phyloP scores from a whole-genome alignment of 768 basidiomycete species.

The Mycena vulgaris region DNA sequence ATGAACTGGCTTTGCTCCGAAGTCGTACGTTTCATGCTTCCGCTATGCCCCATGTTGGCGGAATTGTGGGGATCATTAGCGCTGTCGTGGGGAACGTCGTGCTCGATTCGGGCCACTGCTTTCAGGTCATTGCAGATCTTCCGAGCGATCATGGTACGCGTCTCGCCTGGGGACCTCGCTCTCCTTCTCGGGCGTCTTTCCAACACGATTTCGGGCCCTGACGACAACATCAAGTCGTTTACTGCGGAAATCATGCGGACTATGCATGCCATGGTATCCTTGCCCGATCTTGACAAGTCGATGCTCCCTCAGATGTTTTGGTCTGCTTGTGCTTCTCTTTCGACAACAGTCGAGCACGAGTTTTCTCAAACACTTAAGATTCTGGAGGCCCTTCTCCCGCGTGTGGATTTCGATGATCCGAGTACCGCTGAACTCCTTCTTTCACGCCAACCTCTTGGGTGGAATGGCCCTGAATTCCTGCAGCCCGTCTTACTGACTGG shows the following conservation, averaged over 20 bases:
- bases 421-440: constrained; percentile 79
- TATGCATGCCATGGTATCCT: constrained; percentile 72
- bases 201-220: constrained; percentile 84
- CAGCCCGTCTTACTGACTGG: constrained; percentile 84
- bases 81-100: constrained; percentile 88
- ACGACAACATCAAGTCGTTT: constrained; percentile 85
- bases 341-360: constrained; percentile 87
- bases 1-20: constrained; percentile 79
- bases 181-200: constrained; percentile 87
- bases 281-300: constrained; percentile 69
- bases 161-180: constrained; percentile 81
- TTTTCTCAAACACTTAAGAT: constrained; percentile 79
- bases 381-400: constrained; percentile 74
- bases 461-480: constrained; percentile 75
- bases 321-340: constrained; percentile 86
- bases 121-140: constrained; percentile 94
- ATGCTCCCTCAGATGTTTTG: constrained; percentile 91
- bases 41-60: constrained; percentile 77
- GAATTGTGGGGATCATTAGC: constrained; percentile 87
- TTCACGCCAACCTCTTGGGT: constrained; percentile 77
- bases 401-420: constrained; percentile 80
- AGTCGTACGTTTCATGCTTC: constrained; percentile 77
- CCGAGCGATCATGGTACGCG: constrained; percentile 80
- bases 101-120: constrained; percentile 88
- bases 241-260: constrained; percentile 88